Base-by-base conservation (phyloP, 129 eudicot species). In the Deinandra increscens region DNA sequence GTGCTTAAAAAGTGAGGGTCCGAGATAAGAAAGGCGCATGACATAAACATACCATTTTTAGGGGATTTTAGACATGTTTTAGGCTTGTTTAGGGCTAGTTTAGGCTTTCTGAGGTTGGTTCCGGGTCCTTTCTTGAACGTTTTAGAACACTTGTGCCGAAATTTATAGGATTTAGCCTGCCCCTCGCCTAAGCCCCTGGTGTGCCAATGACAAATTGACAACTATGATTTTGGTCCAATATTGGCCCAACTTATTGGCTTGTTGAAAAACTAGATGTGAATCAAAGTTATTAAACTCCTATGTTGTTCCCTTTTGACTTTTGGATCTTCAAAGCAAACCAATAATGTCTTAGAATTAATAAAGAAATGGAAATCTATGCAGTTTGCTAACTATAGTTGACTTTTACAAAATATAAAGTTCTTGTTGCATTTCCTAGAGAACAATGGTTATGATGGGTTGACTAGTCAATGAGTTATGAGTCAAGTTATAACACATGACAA, bases 221-320 rank as follows among this genome's bases (percentile, higher is more conserved):
- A 26, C 31, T 26, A 26, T 26, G 31, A 75, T 4, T 66, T 5
- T 44, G 50, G 50, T 13, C 50, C 9, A 41, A 0, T 55, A 55
- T 55, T 68, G 46, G 45, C 48, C 20, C 62, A 54, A 59, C 13
- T 68, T 68, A 69, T 38, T 68, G 54, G 75, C 42, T 9, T 38
- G 6, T 65, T 34, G 41, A 49, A 23, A 9, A 76, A 58, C 18
- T 41, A 37, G 36, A 15, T 67, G 36, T 59, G 19, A 49, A 19
- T 73, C 42, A 49, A 19, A n/a, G 56, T 10, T 62, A 36, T 17
- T 58, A 39, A 71, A 26, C 37, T 20, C 68, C 12, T 17, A 18
- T 31, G 33, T 33, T 61, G 61, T 49, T 62, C 50, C 15, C 38
- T 51, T 56, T 64, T 64, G 66, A 53, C 78, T 64, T 51, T 55